Base-by-base conservation (phyloP, 2,329 filamentous ascomycete genomes). In the Beauveria scarabaeidicola region DNA sequence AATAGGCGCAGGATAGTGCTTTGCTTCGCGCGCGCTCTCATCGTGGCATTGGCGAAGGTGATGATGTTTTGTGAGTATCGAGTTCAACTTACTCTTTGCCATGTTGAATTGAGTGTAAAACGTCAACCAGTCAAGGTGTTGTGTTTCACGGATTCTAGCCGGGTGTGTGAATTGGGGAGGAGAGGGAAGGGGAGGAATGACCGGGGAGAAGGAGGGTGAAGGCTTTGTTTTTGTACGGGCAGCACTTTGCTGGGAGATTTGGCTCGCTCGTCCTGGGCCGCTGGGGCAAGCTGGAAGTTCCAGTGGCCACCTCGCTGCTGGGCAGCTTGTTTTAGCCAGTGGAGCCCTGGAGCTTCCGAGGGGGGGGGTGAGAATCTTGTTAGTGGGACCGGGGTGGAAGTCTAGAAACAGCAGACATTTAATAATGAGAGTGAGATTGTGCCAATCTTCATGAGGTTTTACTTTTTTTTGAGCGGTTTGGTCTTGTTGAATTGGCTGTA, bases 21-120 rank as follows among this genome's bases (percentile, higher is more conserved):
- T 6, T 6, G 44, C 4, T 15, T 13, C 19, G 52, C 41, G 25
- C 23, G 52, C 40, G 25, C 23, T 25, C 29, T 36, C 50, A 19
- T 40, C 6, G 5, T 52, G 17, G 25, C 25, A 55, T n/a, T 3
- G 25, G 7, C 9, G 32, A 21, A 23, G 23, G 17, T 8, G 36
- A 38, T 40, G 52, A 6, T 19, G n/a, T n/a, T 32, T 54, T n/a
- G 3, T 29, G 23, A 29, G 19, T 6, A 36, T 21, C 7, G 13
- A 21, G 19, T 25, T 2, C 32, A 15, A 60, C 59, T 61, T 61
- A 61, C 59, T 61, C 53, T 61, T 61, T 56, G 48, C 59, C 59
- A 61, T 55, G 52, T 17, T 44, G 27, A 32, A 47, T 36, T 36
- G 32, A 40, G 25, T 15, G 19, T 6, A 48, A 47, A 47, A 25